A percentile compares a stretch with the other conserved stretches of the same genome.
These are phyloP conservation scores for Pseudozyma sp. DNA, from an alignment of 1,284 basidiomycete species.

Conservation along the genomic window DNA sequence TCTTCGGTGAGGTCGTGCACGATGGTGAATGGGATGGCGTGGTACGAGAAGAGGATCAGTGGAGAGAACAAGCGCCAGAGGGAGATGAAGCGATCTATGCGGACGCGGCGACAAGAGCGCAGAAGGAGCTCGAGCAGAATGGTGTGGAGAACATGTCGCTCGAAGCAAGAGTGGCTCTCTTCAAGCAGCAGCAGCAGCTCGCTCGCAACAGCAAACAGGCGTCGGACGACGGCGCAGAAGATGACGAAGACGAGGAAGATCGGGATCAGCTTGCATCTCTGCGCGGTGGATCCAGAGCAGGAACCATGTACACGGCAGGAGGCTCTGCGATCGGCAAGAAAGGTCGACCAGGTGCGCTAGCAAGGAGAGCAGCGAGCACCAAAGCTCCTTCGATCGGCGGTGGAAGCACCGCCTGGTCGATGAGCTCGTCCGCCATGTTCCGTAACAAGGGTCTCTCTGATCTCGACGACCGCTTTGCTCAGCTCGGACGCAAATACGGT, in stretches of 20 bases:
- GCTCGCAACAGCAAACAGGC: conserved; percentile 22
- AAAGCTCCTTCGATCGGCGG: conserved; percentile 58
- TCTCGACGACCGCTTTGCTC: conserved; percentile 92
- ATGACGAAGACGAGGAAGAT: conserved; percentile 45
- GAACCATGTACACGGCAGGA: conserved; percentile 39
- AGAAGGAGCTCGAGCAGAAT: conserved; percentile 36
- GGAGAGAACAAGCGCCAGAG: conserved; percentile 62
- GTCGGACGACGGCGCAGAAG: conserved; percentile 19
- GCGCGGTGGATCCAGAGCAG: conserved; percentile 29
- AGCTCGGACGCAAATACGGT: conserved; percentile 73
- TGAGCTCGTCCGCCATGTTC: conserved; percentile 97
- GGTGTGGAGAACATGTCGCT: conserved; percentile 58
- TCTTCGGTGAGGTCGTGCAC: conserved; percentile 74
- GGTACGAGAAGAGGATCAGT: conserved; percentile 41
- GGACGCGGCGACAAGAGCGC: conserved; percentile 48
- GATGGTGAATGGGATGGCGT: conserved; percentile 70
- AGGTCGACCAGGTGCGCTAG: conserved; percentile 60
- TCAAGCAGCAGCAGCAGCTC: conserved; percentile 58
- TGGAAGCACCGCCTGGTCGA: conserved; percentile 70
- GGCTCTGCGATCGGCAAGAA: conserved; percentile 58
- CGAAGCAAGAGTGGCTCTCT: conserved; percentile 62
- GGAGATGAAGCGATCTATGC: conserved; percentile 64
- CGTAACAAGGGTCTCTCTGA: conserved; percentile 87
- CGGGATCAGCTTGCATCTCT: conserved; percentile 52
- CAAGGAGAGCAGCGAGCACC: conserved; percentile 59